Evolutionary conservation across 2,329 filamentous ascomycete species (phyloP).

Genomic region (Botrytis paeoniae): DNA sequence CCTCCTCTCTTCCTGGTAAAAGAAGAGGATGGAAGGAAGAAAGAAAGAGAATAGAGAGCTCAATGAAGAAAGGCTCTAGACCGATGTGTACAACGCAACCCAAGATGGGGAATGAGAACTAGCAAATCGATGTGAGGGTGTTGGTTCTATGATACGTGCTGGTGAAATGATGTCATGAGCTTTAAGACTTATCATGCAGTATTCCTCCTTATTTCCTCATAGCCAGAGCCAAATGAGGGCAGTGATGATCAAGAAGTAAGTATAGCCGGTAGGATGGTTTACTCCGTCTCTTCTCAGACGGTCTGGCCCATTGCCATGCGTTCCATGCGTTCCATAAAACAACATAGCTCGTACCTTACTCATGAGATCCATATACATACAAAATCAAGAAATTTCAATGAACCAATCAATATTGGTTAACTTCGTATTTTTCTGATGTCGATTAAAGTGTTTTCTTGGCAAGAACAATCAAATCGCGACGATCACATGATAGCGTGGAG

Average conservation of each 20-base stretch:
- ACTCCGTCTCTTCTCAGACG: neutral
- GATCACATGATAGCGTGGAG: constrained; percentile 2
- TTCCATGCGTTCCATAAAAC: neutral
- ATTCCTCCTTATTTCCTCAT: neutral
- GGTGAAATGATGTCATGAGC: neutral
- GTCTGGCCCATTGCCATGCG: neutral
- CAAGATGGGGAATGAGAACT: neutral
- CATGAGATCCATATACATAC: neutral
- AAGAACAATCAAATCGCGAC: neutral
- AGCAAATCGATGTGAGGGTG: neutral
- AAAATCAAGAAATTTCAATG: neutral
- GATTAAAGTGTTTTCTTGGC: neutral
- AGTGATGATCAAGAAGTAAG: neutral
- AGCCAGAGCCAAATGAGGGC: neutral
- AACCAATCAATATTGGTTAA: neutral
- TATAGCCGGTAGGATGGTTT: neutral
- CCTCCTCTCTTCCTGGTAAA: neutral
- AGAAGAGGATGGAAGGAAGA: too few species aligned
- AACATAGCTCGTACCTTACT: neutral
- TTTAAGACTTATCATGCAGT: neutral
- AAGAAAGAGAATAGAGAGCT: neutral
- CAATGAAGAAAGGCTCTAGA: neutral
- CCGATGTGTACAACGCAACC: neutral
- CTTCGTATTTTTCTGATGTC: neutral
- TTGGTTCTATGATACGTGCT: neutral